Evolutionary conservation across 345 rosid species (phyloP).

Genomic region (Corchorus capsularis): DNA sequence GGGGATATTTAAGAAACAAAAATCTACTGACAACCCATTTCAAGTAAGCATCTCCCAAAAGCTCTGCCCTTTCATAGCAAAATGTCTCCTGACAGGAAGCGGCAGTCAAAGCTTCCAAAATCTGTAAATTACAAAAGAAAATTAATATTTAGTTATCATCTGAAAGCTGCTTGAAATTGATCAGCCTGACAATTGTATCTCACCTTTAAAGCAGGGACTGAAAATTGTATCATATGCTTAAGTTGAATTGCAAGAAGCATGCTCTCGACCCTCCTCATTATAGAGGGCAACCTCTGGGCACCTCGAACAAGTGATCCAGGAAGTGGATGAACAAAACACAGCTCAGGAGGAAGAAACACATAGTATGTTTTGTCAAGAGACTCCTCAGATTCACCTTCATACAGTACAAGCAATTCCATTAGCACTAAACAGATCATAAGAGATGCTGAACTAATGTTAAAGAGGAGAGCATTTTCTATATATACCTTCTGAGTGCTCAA

Average conservation of each 20-base stretch:
- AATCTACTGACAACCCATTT: constrained; percentile 98
- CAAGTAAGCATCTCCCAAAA: constrained; percentile 95
- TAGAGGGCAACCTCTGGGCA: constrained; percentile 94
- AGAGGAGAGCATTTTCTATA: background rate
- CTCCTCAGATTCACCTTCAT: constrained; percentile 75
- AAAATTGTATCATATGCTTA: constrained; percentile 62
- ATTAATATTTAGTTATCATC: constrained; percentile 12
- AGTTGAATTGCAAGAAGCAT: constrained; percentile 92
- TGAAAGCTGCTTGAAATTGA: background rate
- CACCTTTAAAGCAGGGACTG: constrained; percentile 86
- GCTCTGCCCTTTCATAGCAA: constrained; percentile 99
- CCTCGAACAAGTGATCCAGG: constrained; percentile 96
- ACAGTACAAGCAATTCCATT: constrained; percentile 18
- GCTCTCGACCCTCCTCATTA: constrained; percentile 98
- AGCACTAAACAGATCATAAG: constrained; percentile 24
- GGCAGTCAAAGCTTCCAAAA: constrained; percentile 95
- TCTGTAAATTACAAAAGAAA: constrained; percentile 41
- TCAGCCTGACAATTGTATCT: background rate
- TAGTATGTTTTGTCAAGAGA: constrained; percentile 81
- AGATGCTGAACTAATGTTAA: background rate
- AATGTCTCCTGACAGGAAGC: constrained; percentile 99
- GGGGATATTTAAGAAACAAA: constrained; percentile 93
- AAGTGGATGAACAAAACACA: constrained; percentile 91
- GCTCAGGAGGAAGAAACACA: constrained; percentile 94
- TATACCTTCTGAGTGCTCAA: constrained; percentile 84